phyloP scores from a whole-genome alignment of 116 monocot species.

The Papilionanthe hybrid region DNA sequence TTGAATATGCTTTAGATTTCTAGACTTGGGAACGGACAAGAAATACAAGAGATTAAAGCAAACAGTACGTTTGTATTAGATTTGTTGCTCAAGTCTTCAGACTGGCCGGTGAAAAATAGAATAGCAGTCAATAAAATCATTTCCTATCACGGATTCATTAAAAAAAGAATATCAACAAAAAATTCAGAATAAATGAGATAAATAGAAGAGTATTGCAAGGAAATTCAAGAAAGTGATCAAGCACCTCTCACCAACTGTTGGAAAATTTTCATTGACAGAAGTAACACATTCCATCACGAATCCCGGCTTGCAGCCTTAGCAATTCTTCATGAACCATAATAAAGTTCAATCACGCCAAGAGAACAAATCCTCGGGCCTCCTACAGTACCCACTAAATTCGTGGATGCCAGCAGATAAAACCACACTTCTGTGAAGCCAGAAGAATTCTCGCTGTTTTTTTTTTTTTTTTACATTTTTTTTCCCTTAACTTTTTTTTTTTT shows the following conservation, averaged over 20 bases:
- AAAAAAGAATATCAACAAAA: background rate
- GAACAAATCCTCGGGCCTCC: conserved; percentile 1
- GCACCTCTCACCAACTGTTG: conserved; percentile 47
- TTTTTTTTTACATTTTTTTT: background rate
- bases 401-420: conserved; percentile 2
- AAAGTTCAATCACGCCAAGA: conserved; percentile 9
- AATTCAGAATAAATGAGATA: background rate
- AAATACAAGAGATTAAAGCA: background rate
- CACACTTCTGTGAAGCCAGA: background rate
- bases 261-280: conserved; percentile 17
- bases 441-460: conserved; percentile 2
- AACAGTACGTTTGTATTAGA: background rate
- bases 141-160: background rate
- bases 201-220: conserved; percentile 4
- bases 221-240: conserved; percentile 35
- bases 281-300: conserved; percentile 19
- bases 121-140: background rate
- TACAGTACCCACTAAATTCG: conserved; percentile 1
- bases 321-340: conserved; percentile 2
- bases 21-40: background rate
- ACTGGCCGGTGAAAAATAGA: background rate
- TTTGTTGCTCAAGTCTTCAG: background rate
- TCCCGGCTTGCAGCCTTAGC: conserved; percentile 9
- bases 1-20: background rate
- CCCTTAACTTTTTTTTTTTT: conserved; percentile 1